Base-by-base conservation (phyloP, 345 rosid genomes). In the Rhodomyrtus tomentosa region DNA sequence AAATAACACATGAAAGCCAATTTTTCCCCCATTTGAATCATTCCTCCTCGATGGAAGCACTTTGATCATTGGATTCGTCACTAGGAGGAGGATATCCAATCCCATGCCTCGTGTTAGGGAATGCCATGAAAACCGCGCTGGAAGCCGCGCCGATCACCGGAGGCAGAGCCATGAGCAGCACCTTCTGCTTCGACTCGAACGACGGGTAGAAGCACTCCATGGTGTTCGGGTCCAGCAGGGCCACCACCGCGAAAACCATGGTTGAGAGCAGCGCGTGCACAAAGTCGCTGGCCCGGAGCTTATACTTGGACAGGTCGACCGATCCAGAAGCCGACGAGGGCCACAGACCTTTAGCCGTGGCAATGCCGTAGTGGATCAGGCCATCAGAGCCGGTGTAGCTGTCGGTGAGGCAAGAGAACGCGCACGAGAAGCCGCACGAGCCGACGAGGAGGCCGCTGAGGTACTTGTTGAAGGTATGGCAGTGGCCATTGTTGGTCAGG, bases 41-140 rank as follows among this genome's bases (percentile, higher is more conserved):
- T 68, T 68, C 79, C 25, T 32, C 79, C 79, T 68, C 79, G 13
- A 4, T 18, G 79, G 81, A 92, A 91, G 83, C 93, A 93, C 27
- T 24, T 56, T 1, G 91, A 68, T 36, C 79, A 2, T 9, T 40
- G 79, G 45, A 68, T 45, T 68, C 45, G 0, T 20, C 22, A 68
- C 45, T 36, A 20, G 45, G 9, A 21, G 92, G 79, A 84, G 95
- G 95, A 88, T 96, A 96, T 48, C 98, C 99, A 55, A 96, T 87
- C 32, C 99, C 99, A 81, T 90, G 92, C 53, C 99, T 95, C 4
- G 84, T 91, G 88, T 88, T 92, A 3, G 99, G 98, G 83, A 94
- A 94, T 48, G 89, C 42, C 92, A 90, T 86, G 87, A 95, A 96
- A 24, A 93, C 81, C 3, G 86, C 9, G 0, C 95, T 89, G 2